These are phyloP conservation scores for Aegilops tauschii DNA, from an alignment of 176 grass and related monocot species.

Conservation along the genomic window DNA sequence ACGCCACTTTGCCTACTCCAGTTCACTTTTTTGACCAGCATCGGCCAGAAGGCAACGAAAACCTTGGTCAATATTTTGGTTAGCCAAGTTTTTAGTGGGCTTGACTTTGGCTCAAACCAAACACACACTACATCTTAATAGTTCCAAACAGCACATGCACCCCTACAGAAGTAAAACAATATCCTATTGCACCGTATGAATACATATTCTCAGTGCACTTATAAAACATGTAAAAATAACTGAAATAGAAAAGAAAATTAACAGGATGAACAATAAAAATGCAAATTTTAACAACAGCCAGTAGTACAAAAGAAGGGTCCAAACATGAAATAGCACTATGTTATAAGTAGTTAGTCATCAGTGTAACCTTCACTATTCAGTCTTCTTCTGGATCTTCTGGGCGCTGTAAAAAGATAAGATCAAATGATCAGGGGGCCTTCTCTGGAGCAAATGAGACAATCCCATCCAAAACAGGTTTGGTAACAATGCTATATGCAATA, in stretches of 20 bases:
- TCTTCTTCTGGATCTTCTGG: conserved; percentile 37
- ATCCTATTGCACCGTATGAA: not conserved
- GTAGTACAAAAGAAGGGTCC: not conserved
- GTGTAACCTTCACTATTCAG: conserved; percentile 18
- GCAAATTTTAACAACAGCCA: not conserved
- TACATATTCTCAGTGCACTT: not conserved
- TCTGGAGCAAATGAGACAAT: not conserved
- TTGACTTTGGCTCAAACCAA: too few species aligned
- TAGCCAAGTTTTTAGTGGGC: too few species aligned
- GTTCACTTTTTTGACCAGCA: not conserved
- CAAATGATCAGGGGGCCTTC: not conserved
- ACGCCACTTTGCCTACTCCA: not conserved
- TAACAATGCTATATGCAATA: not conserved
- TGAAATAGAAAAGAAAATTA: not conserved
- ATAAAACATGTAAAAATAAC: not conserved
- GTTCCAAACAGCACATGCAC: not conserved
- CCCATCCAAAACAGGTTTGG: not conserved
- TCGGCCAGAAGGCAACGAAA: too few species aligned
- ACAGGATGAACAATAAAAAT: not conserved
- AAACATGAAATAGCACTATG: not conserved
- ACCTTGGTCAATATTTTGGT: too few species aligned
- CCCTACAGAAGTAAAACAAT: not conserved
- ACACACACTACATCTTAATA: not conserved
- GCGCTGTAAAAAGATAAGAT: conserved; percentile 30
- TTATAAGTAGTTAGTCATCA: conserved; percentile 1